Percentiles rank a stretch among this genome's conserved stretches.
These are phyloP conservation scores for Mortierella hygrophila DNA, from an alignment of 192 early-diverging fungal species.

Conservation along the genomic window DNA sequence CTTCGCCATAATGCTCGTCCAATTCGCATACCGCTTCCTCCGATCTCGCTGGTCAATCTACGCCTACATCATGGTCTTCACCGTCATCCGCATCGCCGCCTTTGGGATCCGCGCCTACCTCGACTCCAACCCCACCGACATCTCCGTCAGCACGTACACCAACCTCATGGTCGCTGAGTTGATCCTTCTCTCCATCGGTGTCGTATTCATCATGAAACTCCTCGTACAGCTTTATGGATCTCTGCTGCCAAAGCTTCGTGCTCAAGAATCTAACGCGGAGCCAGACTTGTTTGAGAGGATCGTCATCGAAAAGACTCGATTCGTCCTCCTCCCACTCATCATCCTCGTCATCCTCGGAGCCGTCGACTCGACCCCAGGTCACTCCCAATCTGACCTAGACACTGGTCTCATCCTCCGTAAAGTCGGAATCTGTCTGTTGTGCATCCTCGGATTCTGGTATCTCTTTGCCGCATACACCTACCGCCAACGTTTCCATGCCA, in stretches of 20 bases:
- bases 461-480: constrained; percentile 14
- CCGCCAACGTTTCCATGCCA: constrained; percentile 4
- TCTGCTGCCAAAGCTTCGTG: constrained; percentile 23
- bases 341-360: constrained; percentile 12
- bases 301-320: background rate
- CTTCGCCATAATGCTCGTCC: background rate
- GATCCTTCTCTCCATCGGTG: constrained; percentile 20
- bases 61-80: constrained; percentile 9
- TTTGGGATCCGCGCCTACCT: constrained; percentile 20
- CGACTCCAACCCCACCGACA: background rate
- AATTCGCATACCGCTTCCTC: background rate
- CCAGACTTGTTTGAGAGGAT: constrained; percentile 15
- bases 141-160: background rate
- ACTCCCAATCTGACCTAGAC: constrained; percentile 5
- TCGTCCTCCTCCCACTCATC: constrained; percentile 4
- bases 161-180: background rate
- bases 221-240: constrained; percentile 9
- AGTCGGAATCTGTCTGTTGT: constrained; percentile 16
- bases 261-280: background rate
- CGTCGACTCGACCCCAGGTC: background rate
- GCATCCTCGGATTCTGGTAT: constrained; percentile 11
- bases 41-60: constrained; percentile 1
- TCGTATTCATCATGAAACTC: constrained; percentile 18
- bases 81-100: constrained; percentile 6
- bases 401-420: constrained; percentile 12